Evolutionary conservation across 1,284 basidiomycete genomes (phyloP).

Genomic region (Sporisorium iseilematis-ciliati): DNA sequence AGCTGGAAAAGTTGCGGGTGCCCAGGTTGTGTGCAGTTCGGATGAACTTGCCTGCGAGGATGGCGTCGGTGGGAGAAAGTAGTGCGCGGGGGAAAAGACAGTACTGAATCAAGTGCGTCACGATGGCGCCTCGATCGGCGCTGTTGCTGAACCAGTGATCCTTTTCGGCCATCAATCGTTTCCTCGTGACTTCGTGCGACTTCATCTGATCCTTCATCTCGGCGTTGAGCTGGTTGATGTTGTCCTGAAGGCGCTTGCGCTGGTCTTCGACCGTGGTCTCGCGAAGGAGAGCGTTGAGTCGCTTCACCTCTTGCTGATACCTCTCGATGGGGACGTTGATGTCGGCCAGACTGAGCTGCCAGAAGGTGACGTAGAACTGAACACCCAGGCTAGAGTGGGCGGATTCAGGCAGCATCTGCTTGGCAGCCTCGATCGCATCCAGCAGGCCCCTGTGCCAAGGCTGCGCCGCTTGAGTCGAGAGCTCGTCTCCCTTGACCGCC

Average conservation of each 20-base stretch:
- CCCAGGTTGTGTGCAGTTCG: constrained; percentile 86
- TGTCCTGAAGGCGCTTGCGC: constrained; percentile 62
- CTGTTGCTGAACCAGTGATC: constrained; percentile 81
- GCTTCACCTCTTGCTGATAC: constrained; percentile 65
- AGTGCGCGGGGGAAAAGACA: constrained; percentile 92
- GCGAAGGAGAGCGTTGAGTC: constrained; percentile 54
- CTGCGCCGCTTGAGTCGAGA: background rate
- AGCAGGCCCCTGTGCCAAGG: constrained; percentile 64
- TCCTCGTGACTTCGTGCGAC: constrained; percentile 79
- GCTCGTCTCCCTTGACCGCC: background rate
- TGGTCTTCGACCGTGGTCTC: constrained; percentile 54
- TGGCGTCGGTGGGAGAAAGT: constrained; percentile 93
- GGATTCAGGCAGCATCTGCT: constrained; percentile 45
- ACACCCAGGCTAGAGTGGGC: constrained; percentile 53
- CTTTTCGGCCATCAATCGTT: constrained; percentile 83
- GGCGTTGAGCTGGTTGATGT: constrained; percentile 65
- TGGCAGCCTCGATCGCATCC: constrained; percentile 52
- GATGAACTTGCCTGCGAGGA: constrained; percentile 92
- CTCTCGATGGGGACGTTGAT: constrained; percentile 67
- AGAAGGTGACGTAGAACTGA: constrained; percentile 68
- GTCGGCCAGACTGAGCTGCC: constrained; percentile 66
- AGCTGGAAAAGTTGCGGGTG: constrained; percentile 86
- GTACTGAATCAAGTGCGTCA: constrained; percentile 79
- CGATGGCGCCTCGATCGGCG: constrained; percentile 41
- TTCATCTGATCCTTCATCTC: constrained; percentile 83